phyloP scores from a whole-genome alignment of 495 filamentous ascomycete species.

The Penicillium bialowiezense region DNA sequence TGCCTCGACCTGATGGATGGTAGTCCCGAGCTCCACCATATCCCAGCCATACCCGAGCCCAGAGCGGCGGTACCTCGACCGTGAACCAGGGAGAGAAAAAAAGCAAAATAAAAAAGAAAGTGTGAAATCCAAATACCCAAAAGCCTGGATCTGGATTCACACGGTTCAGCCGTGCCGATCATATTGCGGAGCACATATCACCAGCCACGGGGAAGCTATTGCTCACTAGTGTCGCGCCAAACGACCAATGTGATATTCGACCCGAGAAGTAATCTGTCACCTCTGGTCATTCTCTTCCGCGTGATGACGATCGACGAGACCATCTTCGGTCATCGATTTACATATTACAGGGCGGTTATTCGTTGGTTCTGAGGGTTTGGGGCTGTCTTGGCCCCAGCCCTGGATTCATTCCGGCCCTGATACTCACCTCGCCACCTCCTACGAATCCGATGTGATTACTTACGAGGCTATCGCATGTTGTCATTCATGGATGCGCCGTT shows the following conservation, averaged over 20 bases:
- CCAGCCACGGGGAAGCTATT: slow-evolving; percentile 22
- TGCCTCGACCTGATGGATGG: slow-evolving; percentile 58
- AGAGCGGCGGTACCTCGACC: slow-evolving; percentile 23
- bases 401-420: not conserved
- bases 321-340: not conserved
- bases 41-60: slow-evolving; percentile 18
- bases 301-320: not conserved
- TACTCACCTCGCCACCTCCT: not conserved
- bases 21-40: slow-evolving; percentile 31
- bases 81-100: slow-evolving; percentile 11
- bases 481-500: no score
- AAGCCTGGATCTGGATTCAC: not conserved
- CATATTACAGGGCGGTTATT: not conserved
- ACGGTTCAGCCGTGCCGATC: not conserved
- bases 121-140: not conserved
- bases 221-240: slow-evolving; percentile 27
- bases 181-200: not conserved
- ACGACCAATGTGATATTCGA: slow-evolving; percentile 14
- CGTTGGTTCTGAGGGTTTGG: not conserved
- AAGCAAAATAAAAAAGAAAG: not conserved
- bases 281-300: not conserved
- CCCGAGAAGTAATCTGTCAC: slow-evolving; percentile 10
- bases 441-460: not conserved
- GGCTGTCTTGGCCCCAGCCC: not conserved
- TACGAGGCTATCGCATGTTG: not conserved